phyloP scores from a whole-genome alignment of 1,284 basidiomycete species.

The Limonomyces culmigenus region DNA sequence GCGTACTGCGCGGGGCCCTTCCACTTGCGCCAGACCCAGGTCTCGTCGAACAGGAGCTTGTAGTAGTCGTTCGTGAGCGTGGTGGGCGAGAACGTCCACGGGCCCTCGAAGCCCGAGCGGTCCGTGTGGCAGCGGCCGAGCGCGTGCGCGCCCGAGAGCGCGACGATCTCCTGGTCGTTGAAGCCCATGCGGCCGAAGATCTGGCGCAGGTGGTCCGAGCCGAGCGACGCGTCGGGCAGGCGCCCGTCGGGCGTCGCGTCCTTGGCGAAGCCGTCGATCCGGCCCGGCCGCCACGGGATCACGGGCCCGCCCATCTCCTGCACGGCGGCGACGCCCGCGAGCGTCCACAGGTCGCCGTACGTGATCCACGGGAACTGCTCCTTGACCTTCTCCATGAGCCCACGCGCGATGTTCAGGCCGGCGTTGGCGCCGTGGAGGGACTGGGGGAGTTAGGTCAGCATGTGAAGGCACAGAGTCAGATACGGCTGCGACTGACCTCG shows the following conservation, averaged over 20 bases:
- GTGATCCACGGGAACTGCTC: conserved; percentile 78
- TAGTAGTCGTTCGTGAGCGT: conserved; percentile 86
- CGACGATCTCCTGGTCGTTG: conserved; percentile 95
- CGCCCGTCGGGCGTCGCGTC: conserved; percentile 86
- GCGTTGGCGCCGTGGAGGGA: conserved; percentile 76
- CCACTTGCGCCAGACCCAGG: conserved; percentile 83
- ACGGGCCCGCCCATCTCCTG: conserved; percentile 79
- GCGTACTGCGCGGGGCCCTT: conserved; percentile 85
- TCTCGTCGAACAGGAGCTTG: conserved; percentile 79
- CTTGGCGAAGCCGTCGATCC: conserved; percentile 65
- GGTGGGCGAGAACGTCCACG: conserved; percentile 82
- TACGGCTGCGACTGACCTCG: conserved; percentile 30
- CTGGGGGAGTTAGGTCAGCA: not conserved
- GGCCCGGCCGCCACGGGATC: conserved; percentile 78
- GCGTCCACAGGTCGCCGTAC: conserved; percentile 90
- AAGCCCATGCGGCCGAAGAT: conserved; percentile 95
- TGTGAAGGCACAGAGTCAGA: not conserved
- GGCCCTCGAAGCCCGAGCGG: conserved; percentile 78
- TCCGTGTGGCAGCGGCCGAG: conserved; percentile 85
- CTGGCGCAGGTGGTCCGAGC: conserved; percentile 62
- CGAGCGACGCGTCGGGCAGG: conserved; percentile 82
- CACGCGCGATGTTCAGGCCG: conserved; percentile 72
- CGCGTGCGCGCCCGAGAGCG: conserved; percentile 87
- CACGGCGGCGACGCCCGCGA: conserved; percentile 73
- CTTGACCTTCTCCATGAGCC: conserved; percentile 80